A percentile compares a stretch with the other conserved stretches of the same genome.
These are phyloP conservation scores for Rosa rugosa DNA, from an alignment of 306 rosid genomes.

Conservation along the genomic window DNA sequence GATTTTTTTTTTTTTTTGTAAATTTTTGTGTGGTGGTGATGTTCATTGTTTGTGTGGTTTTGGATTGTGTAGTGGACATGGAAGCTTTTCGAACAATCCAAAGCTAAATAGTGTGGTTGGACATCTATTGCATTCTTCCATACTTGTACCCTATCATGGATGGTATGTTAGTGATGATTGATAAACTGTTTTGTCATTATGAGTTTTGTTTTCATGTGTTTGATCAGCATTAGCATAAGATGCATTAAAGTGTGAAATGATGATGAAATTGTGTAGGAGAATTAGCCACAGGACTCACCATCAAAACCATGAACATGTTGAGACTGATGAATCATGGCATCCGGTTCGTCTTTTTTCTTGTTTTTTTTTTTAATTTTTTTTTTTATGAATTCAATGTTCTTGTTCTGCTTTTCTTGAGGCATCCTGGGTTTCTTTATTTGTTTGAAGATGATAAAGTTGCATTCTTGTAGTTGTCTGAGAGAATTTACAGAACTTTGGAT, in stretches of 20 bases:
- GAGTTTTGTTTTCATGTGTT: background rate
- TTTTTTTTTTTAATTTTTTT: background rate
- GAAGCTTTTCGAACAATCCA: constrained; percentile 67
- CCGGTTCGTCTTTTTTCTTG: constrained; percentile 42
- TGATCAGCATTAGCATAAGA: background rate
- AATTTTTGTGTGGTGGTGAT: constrained; percentile 16
- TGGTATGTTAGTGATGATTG: constrained; percentile 40
- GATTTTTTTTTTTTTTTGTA: constrained; percentile 9
- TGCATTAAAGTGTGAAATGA: background rate
- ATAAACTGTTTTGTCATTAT: background rate
- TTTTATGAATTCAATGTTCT: background rate
- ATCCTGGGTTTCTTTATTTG: background rate
- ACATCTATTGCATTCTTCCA: constrained; percentile 69
- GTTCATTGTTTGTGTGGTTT: constrained; percentile 14
- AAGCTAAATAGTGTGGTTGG: constrained; percentile 72
- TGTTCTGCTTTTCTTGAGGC: background rate
- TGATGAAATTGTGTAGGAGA: constrained; percentile 47
- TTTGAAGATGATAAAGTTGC: constrained; percentile 20
- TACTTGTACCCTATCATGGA: constrained; percentile 83
- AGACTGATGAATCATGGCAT: constrained; percentile 83
- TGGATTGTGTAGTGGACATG: constrained; percentile 66
- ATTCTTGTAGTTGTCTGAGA: constrained; percentile 60
- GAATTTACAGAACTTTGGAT: constrained; percentile 52
- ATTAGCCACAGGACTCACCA: constrained; percentile 92
- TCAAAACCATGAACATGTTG: constrained; percentile 86